Evolutionary conservation across 768 basidiomycete genomes (phyloP), one percentile per base, ranked within the genome.

Genomic region (Lactifluus piperatus): DNA sequence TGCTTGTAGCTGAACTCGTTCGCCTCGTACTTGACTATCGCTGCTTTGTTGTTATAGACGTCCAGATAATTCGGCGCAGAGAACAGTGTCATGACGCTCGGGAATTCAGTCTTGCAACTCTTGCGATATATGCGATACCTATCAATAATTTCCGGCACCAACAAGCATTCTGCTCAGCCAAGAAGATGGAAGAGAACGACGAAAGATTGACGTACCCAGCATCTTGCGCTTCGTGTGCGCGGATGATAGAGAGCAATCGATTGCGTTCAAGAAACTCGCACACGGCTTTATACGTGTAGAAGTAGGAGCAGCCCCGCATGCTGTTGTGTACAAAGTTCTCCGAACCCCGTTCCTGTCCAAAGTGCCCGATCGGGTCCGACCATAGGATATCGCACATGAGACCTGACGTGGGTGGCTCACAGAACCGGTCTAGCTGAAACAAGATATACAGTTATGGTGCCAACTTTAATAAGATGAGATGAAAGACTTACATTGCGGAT

Each of bases 61-160:
- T 98, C 97, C 57, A 98, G 86, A 69, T 97, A 98, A 70, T 97
- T 94, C 27, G 97, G 97, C 5, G 94, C 94, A 13, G 92, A 94
- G 76, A 99, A 99, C 69, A 99, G 94, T 18, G 97, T 98, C 94
- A 99, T 98, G 62, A 99, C 94, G 18, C 94, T 97, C 14, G 97
- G 97, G 78, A 99, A 98, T 4, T 94, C 94, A 0, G 94, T n/a
- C n/a, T 91, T 90, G 74, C 93, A 92, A 4, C 97, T 97, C 75
- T 99, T 99, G 67, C 94, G 91, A 70, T 98, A 97, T 95, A 97
- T 97, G 54, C 94, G 91, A 69, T 95, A 97, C 6, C 91, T 93
- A 4, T 37, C 51, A 30, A 51, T 32, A 51, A n/a, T 11, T 36
- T 2, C 32, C 26, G 34, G 20, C 30, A 43, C 30, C 30, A 8